Percentiles rank a stretch among this genome's conserved stretches.
Evolutionary conservation across 2,329 filamentous ascomycete species (phyloP).

Genomic region (Pseudogymnoascus sp.): DNA sequence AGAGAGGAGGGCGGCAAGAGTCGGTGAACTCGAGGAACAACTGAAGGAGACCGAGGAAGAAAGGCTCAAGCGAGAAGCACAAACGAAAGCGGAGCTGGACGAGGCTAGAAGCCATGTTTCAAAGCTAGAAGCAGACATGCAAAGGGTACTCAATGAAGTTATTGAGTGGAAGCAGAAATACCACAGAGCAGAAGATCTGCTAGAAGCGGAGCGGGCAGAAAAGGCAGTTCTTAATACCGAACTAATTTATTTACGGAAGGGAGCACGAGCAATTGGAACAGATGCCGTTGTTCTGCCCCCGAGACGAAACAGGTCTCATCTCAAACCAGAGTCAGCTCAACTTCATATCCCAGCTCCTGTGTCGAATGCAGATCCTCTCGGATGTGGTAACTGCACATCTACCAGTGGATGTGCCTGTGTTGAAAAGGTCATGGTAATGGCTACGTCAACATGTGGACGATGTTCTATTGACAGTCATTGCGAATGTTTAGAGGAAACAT

Average conservation of each 20-base stretch:
- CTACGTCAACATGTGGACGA: slow-evolving; percentile 52
- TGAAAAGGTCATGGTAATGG: slow-evolving; percentile 47
- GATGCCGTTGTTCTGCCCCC: slow-evolving; percentile 35
- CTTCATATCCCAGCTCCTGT: slow-evolving; percentile 17
- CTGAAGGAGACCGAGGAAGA: slow-evolving; percentile 51
- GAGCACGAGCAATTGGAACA: slow-evolving; percentile 24
- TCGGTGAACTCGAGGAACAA: slow-evolving; percentile 65
- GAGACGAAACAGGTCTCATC: slow-evolving; percentile 15
- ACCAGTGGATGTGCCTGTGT: slow-evolving; percentile 48
- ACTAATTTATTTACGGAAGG: slow-evolving; percentile 28
- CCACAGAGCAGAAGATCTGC: slow-evolving; percentile 27
- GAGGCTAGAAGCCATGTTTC: slow-evolving; percentile 39
- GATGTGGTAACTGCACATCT: slow-evolving; percentile 49
- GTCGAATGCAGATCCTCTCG: slow-evolving; percentile 23
- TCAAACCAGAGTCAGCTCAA: slow-evolving; percentile 13
- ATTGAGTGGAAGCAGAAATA: slow-evolving; percentile 28
- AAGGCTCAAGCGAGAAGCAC: slow-evolving; percentile 48
- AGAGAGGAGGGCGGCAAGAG: slow-evolving; percentile 74
- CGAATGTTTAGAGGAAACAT: slow-evolving; percentile 45
- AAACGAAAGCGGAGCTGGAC: slow-evolving; percentile 32
- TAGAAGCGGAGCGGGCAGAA: slow-evolving; percentile 30
- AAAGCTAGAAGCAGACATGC: slow-evolving; percentile 55
- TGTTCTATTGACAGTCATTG: slow-evolving; percentile 56
- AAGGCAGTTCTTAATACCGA: slow-evolving; percentile 36
- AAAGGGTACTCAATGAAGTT: slow-evolving; percentile 43